Evolutionary conservation across 306 rosid species (phyloP), one percentile per base, ranked within the genome.

Genomic region (Prunus persica): DNA sequence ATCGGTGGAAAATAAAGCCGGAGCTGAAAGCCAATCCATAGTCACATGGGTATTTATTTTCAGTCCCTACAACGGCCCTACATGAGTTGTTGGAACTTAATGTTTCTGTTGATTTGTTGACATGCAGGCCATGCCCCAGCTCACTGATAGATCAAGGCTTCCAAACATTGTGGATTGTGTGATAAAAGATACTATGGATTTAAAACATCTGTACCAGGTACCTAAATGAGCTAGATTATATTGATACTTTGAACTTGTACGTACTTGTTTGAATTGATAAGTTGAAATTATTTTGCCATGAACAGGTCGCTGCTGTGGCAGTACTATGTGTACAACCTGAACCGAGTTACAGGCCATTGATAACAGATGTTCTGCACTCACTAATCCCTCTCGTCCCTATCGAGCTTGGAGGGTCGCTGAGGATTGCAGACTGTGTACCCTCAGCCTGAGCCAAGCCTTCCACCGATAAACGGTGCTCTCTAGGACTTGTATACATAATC

Each of bases 241-340:
- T 64, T 64, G 22, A 7, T 34, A 64, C 19, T 78, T 41, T 16
- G 50, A 11, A 55, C 50, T 66, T 50, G 63, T 46, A 27, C 22
- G 32, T 47, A 51, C 18, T 18, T 46, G 34, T 41, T 56, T 41
- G 56, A 43, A 72, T 62, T 57, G 73, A 51, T 58, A 77, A 75
- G 45, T 78, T 62, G 60, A 60, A 68, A 1, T 58, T 28, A 6
- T 54, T 64, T 32, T 49, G 50, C 60, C 49, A 69, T 83, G 82
- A 55, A 83, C 89, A 94, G 98, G 96, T 95, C 75, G 98, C 97
- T 79, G 98, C 97, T 5, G 98, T 95, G 63, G 97, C 96, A 63
- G 93, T 95, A 65, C 84, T 95, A 5, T 95, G 98, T 50, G 96
- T 95, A 65, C 98, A 95, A 80, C 71, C 96, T 16, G 98, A 95